phyloP scores from a whole-genome alignment of 768 basidiomycete genomes.

The Rhodotorula babjevae region DNA sequence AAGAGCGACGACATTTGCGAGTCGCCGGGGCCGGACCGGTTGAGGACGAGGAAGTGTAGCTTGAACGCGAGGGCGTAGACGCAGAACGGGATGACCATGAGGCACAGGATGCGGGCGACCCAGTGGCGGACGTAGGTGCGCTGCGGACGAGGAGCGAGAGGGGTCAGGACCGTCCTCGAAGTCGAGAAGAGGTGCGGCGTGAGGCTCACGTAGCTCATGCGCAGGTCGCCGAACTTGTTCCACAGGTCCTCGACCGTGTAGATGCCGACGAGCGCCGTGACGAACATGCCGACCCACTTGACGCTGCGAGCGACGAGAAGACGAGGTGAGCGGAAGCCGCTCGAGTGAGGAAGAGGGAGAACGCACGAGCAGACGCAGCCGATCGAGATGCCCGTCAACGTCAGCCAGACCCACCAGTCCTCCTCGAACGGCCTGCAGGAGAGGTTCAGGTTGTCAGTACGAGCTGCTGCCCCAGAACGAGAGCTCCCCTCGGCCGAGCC shows the following conservation, averaged over 20 bases:
- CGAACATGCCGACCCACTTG: conserved; percentile 93
- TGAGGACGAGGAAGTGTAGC: conserved; percentile 88
- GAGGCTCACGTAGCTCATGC: conserved; percentile 67
- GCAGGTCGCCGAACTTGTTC: conserved; percentile 95
- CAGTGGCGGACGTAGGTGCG: conserved; percentile 84
- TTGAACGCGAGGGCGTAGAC: conserved; percentile 95
- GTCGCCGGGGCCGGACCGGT: conserved; percentile 91
- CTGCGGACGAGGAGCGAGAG: conserved; percentile 49
- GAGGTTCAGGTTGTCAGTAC: neutral
- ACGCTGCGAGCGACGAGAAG: conserved; percentile 55
- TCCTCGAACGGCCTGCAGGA: conserved; percentile 72
- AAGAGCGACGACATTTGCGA: conserved; percentile 98
- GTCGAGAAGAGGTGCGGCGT: no score
- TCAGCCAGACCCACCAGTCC: conserved; percentile 97
- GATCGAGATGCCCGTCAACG: conserved; percentile 88
- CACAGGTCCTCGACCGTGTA: conserved; percentile 98
- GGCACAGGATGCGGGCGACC: conserved; percentile 73
- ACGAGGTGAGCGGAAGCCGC: neutral
- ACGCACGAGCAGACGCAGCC: conserved; percentile 83
- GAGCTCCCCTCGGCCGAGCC: no score
- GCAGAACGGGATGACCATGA: conserved; percentile 82
- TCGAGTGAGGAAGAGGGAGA: neutral
- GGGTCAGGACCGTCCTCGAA: no score
- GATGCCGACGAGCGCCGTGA: conserved; percentile 85
- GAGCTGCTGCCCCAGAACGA: no score